Base-by-base conservation (phyloP, 257 asterid species). In the Nicotiana paniculata region DNA sequence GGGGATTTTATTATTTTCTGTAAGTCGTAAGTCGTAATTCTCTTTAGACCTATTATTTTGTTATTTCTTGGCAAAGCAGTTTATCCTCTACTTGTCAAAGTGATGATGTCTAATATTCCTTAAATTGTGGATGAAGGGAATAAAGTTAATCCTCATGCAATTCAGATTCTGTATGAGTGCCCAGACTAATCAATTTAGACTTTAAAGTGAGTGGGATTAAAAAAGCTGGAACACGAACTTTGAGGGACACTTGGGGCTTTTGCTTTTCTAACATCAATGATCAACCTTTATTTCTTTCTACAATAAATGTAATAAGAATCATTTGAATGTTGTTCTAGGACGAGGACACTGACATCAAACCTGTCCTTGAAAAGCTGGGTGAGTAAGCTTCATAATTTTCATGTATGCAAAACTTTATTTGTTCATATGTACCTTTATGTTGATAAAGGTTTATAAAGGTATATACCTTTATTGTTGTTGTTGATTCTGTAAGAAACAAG, bases 351-450 rank as follows among this genome's bases (percentile, higher is more conserved):
- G 90, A 93, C 86, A 83, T 91, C 90, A 92, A 85, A 46, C 91
- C 91, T 66, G 85, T 93, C 81, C 95, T 93, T 84, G 91, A 90
- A 85, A 89, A 80, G 88, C 85, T 93, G 87, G 99, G 99, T 95
- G 86, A 91, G 97, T 90, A 57, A 57, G 76, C 67, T 21, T 83
- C 65, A n/a, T 64, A 54, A 30, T 21, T 77, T 61, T 62, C 30
- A 83, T 33, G 9, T 77, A 7, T 65, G 30, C 12, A 11, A 30
- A 54, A 65, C 54, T 24, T 43, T 24, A 62, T 58, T 65, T 82
- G 39, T 32, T 62, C 30, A 35, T 12, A 65, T 65, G 7, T 65
- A 46, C 57, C 48, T 62, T 69, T 28, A 11, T 61, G 33, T 54
- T 21, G 24, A 21, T 21, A 21, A 21, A 21, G 24, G 24, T 21